These are phyloP conservation scores for Penstemon eatonii DNA, from an alignment of 257 asterid genomes.

Conservation along the genomic window DNA sequence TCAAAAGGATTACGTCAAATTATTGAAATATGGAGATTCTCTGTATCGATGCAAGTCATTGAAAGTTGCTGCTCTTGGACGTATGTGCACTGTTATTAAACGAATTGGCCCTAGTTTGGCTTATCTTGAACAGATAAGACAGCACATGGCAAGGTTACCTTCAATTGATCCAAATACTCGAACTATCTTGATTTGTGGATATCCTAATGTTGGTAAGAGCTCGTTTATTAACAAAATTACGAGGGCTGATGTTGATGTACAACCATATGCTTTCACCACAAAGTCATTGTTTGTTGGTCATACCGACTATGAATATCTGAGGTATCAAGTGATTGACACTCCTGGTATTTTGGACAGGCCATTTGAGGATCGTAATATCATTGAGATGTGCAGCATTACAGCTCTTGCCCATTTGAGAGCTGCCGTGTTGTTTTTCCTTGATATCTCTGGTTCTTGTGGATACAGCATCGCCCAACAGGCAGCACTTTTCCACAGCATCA, in stretches of 20 bases:
- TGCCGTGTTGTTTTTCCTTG: constrained; percentile 89
- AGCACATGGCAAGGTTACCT: constrained; percentile 94
- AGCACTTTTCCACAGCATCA: constrained; percentile 92
- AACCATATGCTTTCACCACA: constrained; percentile 95
- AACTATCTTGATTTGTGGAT: constrained; percentile 96
- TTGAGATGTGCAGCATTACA: constrained; percentile 97
- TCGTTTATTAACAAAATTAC: constrained; percentile 94
- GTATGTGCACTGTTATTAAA: constrained; percentile 90
- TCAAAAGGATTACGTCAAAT: constrained; percentile 75
- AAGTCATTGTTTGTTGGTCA: constrained; percentile 95
- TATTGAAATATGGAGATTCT: constrained; percentile 88
- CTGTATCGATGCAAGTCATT: constrained; percentile 85
- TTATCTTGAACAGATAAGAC: constrained; percentile 96
- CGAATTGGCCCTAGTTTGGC: constrained; percentile 89
- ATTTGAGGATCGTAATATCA: constrained; percentile 95
- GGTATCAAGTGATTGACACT: constrained; percentile 97
- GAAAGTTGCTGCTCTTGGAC: constrained; percentile 95
- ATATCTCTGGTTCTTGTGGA: constrained; percentile 94
- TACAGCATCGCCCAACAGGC: constrained; percentile 92
- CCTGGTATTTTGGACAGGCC: constrained; percentile 96
- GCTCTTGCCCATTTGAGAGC: constrained; percentile 97
- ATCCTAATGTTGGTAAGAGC: constrained; percentile 97
- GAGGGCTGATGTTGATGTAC: constrained; percentile 94
- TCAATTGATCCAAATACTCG: constrained; percentile 95
- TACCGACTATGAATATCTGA: constrained; percentile 83